These are phyloP conservation scores for Hyaloperonospora arabidopsidis DNA, from an alignment of 352 stramenopile genomes.

Conservation along the genomic window DNA sequence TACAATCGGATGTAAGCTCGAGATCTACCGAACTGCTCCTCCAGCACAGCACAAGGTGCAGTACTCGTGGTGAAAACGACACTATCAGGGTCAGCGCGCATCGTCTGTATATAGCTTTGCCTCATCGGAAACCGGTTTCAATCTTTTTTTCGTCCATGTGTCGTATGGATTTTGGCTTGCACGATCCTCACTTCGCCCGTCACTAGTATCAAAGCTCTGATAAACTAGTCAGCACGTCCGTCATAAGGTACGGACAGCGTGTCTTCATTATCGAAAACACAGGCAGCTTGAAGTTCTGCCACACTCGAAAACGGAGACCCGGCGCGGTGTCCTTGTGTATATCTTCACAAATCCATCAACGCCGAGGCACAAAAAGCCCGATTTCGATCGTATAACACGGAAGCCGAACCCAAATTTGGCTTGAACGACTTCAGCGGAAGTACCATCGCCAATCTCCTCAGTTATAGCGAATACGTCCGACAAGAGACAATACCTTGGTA, in stretches of 20 bases:
- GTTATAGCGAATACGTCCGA: slow-evolving; percentile 88
- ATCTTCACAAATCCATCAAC: slow-evolving; percentile 80
- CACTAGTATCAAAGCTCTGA: slow-evolving; percentile 10
- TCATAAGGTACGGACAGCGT: slow-evolving; percentile 19
- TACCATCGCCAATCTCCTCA: slow-evolving; percentile 30
- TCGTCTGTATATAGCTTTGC: slow-evolving; percentile 34
- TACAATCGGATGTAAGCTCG: slow-evolving; percentile 48
- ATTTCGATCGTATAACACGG: slow-evolving; percentile 92
- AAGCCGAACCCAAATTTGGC: slow-evolving; percentile 95
- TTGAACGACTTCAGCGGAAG: slow-evolving; percentile 61
- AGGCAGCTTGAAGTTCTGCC: slow-evolving; percentile 89
- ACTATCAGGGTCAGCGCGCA: slow-evolving; percentile 52
- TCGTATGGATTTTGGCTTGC: slow-evolving; percentile 22
- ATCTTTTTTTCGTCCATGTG: slow-evolving; percentile 65
- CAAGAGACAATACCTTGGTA: slow-evolving; percentile 90
- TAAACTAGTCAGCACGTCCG: slow-evolving; percentile 7
- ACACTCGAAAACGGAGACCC: slow-evolving; percentile 97
- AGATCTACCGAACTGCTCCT: slow-evolving; percentile 47
- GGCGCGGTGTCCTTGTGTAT: slow-evolving; percentile 46
- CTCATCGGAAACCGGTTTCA: slow-evolving; percentile 54
- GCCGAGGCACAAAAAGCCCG: slow-evolving; percentile 90
- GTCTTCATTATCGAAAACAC: slow-evolving; percentile 68
- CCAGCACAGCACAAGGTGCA: slow-evolving; percentile 43
- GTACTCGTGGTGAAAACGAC: slow-evolving; percentile 69
- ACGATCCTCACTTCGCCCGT: slow-evolving; percentile 11